Evolutionary conservation across 2,329 filamentous ascomycete species (phyloP).

Genomic region (Talaromyces atroroseus): DNA sequence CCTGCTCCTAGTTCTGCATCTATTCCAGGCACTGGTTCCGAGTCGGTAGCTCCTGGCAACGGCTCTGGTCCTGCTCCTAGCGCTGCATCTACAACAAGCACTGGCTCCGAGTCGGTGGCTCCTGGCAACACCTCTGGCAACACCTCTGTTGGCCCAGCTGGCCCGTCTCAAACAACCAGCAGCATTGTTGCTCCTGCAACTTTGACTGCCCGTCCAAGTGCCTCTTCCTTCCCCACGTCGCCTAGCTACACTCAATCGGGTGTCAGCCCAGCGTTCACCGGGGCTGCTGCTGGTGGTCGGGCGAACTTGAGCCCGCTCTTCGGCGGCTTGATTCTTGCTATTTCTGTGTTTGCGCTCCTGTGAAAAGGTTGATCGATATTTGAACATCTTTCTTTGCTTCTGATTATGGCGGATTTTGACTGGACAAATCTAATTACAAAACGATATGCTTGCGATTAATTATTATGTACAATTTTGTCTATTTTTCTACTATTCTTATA

Average conservation of each 20-base stretch:
- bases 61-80: constrained; percentile 2
- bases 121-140: not conserved
- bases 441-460: constrained; percentile 8
- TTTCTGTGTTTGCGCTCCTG: constrained; percentile 4
- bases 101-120: not conserved
- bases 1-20: not conserved
- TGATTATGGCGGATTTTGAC: not conserved
- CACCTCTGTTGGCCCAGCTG: constrained; percentile 1
- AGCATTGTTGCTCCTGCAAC: not conserved
- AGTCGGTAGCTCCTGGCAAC: not conserved
- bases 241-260: constrained; percentile 9
- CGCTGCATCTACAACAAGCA: not conserved
- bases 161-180: constrained; percentile 10
- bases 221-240: constrained; percentile 1
- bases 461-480: constrained; percentile 7
- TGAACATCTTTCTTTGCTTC: not conserved
- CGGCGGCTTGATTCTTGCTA: not conserved
- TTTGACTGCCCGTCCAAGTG: constrained; percentile 6
- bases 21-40: not conserved
- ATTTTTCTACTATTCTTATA: not conserved
- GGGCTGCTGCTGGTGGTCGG: constrained; percentile 11
- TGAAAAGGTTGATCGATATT: not conserved
- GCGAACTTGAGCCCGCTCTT: constrained; percentile 3
- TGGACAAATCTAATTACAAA: not conserved
- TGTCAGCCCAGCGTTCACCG: constrained; percentile 11